These are phyloP conservation scores for Globisporangium orthogonon DNA, from an alignment of 352 stramenopile species.

Conservation along the genomic window DNA sequence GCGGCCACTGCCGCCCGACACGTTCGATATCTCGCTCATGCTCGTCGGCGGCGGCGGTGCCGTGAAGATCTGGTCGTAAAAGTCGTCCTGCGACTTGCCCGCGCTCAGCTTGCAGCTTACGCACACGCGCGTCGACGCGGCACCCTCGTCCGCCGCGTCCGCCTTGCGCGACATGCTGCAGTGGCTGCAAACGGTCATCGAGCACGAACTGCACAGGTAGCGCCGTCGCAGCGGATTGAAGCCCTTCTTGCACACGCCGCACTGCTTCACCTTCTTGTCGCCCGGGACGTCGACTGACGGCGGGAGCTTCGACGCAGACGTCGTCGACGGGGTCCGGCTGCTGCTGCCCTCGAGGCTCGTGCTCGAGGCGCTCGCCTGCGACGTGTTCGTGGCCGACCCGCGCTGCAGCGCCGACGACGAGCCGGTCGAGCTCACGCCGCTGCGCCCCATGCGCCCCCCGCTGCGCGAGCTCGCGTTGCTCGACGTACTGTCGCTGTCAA, in stretches of 20 bases:
- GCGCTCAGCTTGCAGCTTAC: conserved; percentile 78
- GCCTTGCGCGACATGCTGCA: conserved; percentile 66
- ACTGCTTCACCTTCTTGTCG: conserved; percentile 67
- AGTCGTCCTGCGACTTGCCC: conserved; percentile 60
- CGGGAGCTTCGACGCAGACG: neutral
- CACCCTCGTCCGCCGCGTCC: conserved; percentile 40
- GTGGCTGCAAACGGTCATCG: conserved; percentile 65
- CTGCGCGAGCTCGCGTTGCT: conserved; percentile 18
- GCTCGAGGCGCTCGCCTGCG: conserved; percentile 9
- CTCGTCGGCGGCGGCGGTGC: conserved; percentile 18
- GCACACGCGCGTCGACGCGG: conserved; percentile 66
- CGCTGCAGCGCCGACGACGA: conserved; percentile 2
- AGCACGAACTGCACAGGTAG: conserved; percentile 72
- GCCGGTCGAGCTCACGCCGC: conserved; percentile 21
- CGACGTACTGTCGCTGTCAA: conserved; percentile 29
- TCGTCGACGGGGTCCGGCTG: neutral
- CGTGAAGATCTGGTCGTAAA: conserved; percentile 78
- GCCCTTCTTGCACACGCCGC: conserved; percentile 71
- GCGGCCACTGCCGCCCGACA: conserved; percentile 24
- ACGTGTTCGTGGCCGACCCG: conserved; percentile 8
- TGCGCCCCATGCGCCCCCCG: conserved; percentile 14
- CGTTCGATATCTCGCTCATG: conserved; percentile 12
- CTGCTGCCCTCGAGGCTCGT: conserved; percentile 1
- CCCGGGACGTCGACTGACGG: conserved; percentile 7
- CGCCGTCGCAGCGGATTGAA: conserved; percentile 78